A percentile compares a stretch with the other conserved stretches of the same genome.
Evolutionary conservation across 192 early-diverging fungal species (phyloP).

Genomic region (Backusella tuberculispora): DNA sequence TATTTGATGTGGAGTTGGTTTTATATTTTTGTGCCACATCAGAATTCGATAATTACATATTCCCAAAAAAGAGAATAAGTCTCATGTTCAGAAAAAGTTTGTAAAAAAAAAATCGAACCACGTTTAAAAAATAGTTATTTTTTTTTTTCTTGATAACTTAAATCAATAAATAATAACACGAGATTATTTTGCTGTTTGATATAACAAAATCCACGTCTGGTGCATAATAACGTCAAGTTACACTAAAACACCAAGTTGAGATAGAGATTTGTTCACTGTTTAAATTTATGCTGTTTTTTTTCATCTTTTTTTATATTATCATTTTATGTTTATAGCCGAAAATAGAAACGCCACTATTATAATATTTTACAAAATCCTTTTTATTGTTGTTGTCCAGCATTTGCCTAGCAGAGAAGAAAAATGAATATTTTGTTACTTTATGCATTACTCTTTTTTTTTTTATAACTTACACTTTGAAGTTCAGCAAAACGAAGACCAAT

Average conservation of each 20-base stretch:
- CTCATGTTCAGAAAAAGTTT: conserved; percentile 3
- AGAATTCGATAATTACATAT: not conserved
- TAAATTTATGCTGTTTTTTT: too few species aligned
- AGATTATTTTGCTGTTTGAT: not conserved
- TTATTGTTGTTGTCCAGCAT: conserved; percentile 1
- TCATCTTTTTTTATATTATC: not conserved
- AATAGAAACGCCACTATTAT: conserved; percentile 5
- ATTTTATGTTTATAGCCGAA: not conserved
- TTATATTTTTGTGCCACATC: not conserved
- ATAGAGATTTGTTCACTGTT: too few species aligned
- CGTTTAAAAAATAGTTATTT: not conserved
- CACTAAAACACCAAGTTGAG: not conserved
- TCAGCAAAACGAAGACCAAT: conserved; percentile 85
- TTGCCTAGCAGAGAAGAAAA: not conserved
- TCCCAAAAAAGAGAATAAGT: not conserved
- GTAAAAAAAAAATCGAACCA: not conserved
- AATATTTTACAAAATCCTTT: conserved; percentile 9
- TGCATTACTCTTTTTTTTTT: not conserved
- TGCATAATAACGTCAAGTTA: not conserved
- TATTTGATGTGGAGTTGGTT: conserved; percentile 5
- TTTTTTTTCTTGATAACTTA: not conserved
- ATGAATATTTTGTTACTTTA: not conserved
- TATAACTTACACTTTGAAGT: conserved; percentile 57
- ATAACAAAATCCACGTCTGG: not conserved
- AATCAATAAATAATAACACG: conserved; percentile 7